Base-by-base conservation (phyloP, 106 monocot genomes). In the Narthecium ossifragum region DNA sequence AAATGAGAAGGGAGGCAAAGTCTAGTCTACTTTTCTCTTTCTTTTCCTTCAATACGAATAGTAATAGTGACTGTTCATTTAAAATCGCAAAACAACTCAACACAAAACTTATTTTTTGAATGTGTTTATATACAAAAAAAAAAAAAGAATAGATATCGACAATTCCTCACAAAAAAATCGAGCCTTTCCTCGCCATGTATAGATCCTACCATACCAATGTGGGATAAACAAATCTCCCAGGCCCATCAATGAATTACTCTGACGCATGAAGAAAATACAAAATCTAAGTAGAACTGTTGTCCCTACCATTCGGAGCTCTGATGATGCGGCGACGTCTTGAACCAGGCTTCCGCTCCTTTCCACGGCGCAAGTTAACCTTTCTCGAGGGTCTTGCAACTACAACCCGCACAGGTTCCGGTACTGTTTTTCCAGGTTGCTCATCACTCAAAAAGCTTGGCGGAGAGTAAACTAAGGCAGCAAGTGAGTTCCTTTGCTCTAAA, bases 261-360 rank as follows among this genome's bases (percentile, higher is more conserved):
- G 29, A 56, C 11, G 23, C 43, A 61, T 14, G 40, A 28, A 2
- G 11, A 31, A 43, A 54, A 39, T 46, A 53, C 56, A 41, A 56
- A 51, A 30, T 54, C 57, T 63, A 70, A 32, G 63, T 23, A 34
- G 51, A 46, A 54, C 51, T 73, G 58, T 14, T 48, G 17, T 78
- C 65, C 58, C 68, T 80, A 45, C 15, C 47, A 40, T 21, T 56
- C 21, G 26, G 22, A 45, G 62, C 57, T 74, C 61, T 85, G 17
- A 62, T 57, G 20, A 62, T 57, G 20, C 54, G 75, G 38, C 33
- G 75, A 28, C 67, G 60, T 49, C 55, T 76, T 20, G 79, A 72
- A 66, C 79, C 60, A 24, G 78, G 67, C 43, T 68, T 91, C 62
- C 40, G 73, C 10, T 75, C 72, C 37, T 54, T 80, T 12, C 72